Base-by-base conservation (phyloP, 2,329 filamentous ascomycete genomes). In the Monilinia fructicola region DNA sequence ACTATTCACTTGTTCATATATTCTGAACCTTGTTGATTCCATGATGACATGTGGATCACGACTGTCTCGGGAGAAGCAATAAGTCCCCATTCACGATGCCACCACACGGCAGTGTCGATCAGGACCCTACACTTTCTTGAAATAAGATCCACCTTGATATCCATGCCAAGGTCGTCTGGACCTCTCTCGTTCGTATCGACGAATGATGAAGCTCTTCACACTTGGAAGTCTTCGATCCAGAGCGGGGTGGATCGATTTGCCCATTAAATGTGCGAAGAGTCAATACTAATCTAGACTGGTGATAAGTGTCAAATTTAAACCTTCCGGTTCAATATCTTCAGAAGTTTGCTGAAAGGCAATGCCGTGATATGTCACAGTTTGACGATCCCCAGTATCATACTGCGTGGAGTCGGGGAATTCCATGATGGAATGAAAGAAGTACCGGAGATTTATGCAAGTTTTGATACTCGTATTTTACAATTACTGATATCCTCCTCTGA, bases 91-190 rank as follows among this genome's bases (percentile, higher is more conserved):
- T 23, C 40, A 31, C 40, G 40, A 46, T 23, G 18, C 5, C 26
- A 12, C 9, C 40, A 46, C 55, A 28, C 26, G 40, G 31, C 9
- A 46, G 40, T 59, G 23, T 10, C 14, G 40, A 59, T 46, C 40
- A 46, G 40, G 40, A n/a, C 40, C 46, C 9, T 55, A 55, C 3
- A 46, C 26, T 12, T 59, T 59, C 18, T 28, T 44, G 14, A 44
- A 28, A n/a, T 18, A 26, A 31, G 40, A 31, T 59, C 55, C 55
- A 28, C 38, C 18, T 46, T 59, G 14, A 16, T n/a, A 31, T 59
- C 10, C 18, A 21, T 18, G 55, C 55, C 42, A 59, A 59, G 23
- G 55, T 26, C 31, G 55, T 59, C 23, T 59, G n/a, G 40, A 59
- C 16, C 31, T 10, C 11, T 31, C 40, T 59, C 55, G 10, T 46